phyloP scores from a whole-genome alignment of 345 rosid species.

The Ceriops zippeliana region DNA sequence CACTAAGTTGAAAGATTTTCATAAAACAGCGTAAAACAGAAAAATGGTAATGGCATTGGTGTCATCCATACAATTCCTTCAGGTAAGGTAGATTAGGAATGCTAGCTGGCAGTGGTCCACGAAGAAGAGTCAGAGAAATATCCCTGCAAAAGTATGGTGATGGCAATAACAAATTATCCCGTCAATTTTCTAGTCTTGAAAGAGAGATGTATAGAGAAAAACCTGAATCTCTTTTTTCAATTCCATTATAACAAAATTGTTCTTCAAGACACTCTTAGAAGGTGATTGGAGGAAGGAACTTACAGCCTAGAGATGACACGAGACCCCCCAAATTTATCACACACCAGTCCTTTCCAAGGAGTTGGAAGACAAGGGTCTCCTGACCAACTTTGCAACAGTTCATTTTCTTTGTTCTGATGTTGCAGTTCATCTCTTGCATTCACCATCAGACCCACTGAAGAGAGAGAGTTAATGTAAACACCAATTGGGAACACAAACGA shows the following conservation, averaged over 20 bases:
- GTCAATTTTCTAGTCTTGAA: not conserved
- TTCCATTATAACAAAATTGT: too few relatives aligned
- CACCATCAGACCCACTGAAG: slow-evolving; percentile 38
- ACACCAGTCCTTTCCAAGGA: slow-evolving; percentile 50
- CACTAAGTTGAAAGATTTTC: not conserved
- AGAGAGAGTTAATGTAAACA: not conserved
- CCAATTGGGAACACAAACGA: not conserved
- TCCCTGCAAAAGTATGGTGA: slow-evolving; percentile 33
- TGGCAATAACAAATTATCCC: too few relatives aligned
- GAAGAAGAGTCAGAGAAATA: slow-evolving; percentile 36
- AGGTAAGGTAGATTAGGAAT: slow-evolving; percentile 35
- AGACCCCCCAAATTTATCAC: slow-evolving; percentile 31
- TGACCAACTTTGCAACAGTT: slow-evolving; percentile 44
- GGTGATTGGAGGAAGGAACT: slow-evolving; percentile 21
- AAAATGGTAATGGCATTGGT: not conserved
- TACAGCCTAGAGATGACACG: slow-evolving; percentile 43
- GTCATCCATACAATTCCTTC: slow-evolving; percentile 43
- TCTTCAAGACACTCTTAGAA: not conserved
- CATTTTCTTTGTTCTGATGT: slow-evolving; percentile 23
- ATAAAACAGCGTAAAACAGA: not conserved
- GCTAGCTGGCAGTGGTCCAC: slow-evolving; percentile 38
- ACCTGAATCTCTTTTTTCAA: too few relatives aligned
- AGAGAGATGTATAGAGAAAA: not conserved
- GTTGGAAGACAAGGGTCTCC: slow-evolving; percentile 67
- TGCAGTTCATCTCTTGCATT: slow-evolving; percentile 34